Conservation (phyloP, 176 grass and related monocot species). For the Triticum dicoccoides region DNA sequence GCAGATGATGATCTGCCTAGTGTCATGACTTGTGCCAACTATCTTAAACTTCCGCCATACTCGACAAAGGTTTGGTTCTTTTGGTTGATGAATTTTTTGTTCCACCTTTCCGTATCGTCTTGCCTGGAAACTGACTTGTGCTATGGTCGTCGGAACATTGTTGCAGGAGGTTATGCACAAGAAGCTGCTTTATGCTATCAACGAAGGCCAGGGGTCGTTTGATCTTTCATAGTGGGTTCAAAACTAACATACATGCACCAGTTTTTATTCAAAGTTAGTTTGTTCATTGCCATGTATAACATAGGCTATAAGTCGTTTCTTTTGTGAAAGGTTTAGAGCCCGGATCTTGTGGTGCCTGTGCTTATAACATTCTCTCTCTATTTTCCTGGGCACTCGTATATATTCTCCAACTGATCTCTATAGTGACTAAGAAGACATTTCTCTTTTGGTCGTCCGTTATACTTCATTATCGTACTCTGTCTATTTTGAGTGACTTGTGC, state of each 20-base stretch:
- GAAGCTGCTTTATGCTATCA: conserved; percentile 90
- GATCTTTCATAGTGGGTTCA: conserved; percentile 71
- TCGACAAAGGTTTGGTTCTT: conserved; percentile 71
- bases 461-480: neutral
- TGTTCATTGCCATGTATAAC: conserved; percentile 26
- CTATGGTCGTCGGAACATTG: conserved; percentile 1
- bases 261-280: conserved; percentile 14
- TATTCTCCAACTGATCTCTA: conserved; percentile 28
- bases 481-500: neutral
- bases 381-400: neutral
- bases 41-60: conserved; percentile 91
- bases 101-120: neutral
- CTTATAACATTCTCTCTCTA: neutral
- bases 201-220: conserved; percentile 91
- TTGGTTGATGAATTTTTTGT: neutral
- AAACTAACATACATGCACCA: conserved; percentile 38
- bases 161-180: conserved; percentile 79
- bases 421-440: conserved; percentile 21
- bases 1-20: conserved; percentile 90
- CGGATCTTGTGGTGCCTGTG: neutral
- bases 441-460: neutral
- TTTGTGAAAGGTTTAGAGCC: conserved; percentile 16
- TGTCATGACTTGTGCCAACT: conserved; percentile 97
- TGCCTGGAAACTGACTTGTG: neutral
- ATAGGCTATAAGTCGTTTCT: conserved; percentile 21